Percentiles rank a stretch among this genome's conserved stretches.
Conservation (phyloP, 352 stramenopile species). For the Globisporangium parvum region DNA sequence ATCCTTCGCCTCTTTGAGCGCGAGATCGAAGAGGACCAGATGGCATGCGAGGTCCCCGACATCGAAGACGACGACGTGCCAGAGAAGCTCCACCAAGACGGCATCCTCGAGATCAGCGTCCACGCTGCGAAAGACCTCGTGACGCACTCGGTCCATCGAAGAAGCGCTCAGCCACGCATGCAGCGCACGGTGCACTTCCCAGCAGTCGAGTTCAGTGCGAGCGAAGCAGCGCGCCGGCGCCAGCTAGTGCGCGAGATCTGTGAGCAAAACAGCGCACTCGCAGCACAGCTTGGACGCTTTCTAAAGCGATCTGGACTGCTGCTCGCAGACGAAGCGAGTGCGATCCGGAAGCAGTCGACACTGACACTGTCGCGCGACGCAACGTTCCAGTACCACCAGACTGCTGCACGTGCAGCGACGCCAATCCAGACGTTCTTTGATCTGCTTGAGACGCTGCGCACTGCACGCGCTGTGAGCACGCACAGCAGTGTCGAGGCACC, state of each 20-base stretch:
- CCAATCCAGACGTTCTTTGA: constrained; percentile 40
- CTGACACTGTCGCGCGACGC: background rate
- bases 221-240: constrained; percentile 22
- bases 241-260: constrained; percentile 29
- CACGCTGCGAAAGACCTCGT: constrained; percentile 47
- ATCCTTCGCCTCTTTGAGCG: constrained; percentile 61
- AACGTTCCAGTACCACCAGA: constrained; percentile 5
- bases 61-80: constrained; percentile 73
- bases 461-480: background rate
- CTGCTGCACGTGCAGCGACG: background rate
- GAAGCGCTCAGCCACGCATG: constrained; percentile 6
- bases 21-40: constrained; percentile 73
- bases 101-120: constrained; percentile 53
- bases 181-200: constrained; percentile 32
- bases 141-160: constrained; percentile 13
- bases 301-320: constrained; percentile 5
- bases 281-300: constrained; percentile 25
- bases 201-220: constrained; percentile 23
- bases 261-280: constrained; percentile 28
- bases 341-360: background rate
- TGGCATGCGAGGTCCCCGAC: constrained; percentile 61
- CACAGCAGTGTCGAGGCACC: background rate
- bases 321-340: background rate
- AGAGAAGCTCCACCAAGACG: constrained; percentile 66
- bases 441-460: constrained; percentile 24